phyloP scores from a whole-genome alignment of 148 eudicot genomes.

The Beta vulgaris region DNA sequence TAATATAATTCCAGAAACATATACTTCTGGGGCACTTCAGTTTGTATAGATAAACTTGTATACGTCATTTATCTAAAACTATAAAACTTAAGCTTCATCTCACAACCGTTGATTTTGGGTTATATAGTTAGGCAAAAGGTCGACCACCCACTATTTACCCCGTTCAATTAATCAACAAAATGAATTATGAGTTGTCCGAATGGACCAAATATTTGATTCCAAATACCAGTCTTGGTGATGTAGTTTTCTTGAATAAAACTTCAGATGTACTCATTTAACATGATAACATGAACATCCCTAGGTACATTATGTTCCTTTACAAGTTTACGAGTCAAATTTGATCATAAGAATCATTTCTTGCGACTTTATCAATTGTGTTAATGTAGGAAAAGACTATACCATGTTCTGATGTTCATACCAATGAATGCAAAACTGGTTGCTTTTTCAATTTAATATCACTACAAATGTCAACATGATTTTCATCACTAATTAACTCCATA shows the following conservation, averaged over 20 bases:
- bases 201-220: constrained; percentile 7
- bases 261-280: not conserved
- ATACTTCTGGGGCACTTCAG: constrained; percentile 56
- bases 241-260: not conserved
- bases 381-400: too few species aligned
- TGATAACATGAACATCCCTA: too few species aligned
- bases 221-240: not conserved
- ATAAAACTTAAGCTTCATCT: not conserved
- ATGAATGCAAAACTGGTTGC: too few species aligned
- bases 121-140: not conserved
- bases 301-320: too few species aligned
- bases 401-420: too few species aligned
- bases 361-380: too few species aligned
- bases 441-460: too few species aligned
- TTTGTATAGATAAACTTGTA: not conserved
- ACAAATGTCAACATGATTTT: too few species aligned
- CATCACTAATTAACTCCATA: too few species aligned
- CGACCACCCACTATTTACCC: constrained; percentile 1
- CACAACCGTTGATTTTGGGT: constrained; percentile 17
- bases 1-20: constrained; percentile 11
- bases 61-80: constrained; percentile 15
- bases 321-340: too few species aligned
- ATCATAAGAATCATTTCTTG: too few species aligned
- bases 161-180: constrained; percentile 6
- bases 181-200: constrained; percentile 1